Base-by-base conservation (phyloP, 108 stramenopile species). In the Cylindrotheca closterium region DNA sequence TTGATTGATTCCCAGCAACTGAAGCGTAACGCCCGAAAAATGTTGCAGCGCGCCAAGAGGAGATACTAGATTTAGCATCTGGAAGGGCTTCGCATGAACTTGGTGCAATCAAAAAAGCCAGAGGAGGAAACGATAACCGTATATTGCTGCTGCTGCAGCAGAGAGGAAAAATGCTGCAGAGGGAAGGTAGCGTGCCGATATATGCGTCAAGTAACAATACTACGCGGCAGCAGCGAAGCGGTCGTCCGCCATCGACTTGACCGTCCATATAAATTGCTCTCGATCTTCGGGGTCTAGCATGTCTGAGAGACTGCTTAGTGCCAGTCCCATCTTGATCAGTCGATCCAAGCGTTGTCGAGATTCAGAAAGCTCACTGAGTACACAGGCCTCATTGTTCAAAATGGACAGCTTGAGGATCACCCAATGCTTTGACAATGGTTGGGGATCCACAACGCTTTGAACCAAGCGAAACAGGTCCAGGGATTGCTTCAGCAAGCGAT, bases 321-420 rank as follows among this genome's bases (percentile, higher is more conserved):
- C 54, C 0, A 65, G 30, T 24, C 63, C 63, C 63, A 65, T 65
- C 26, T 65, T 51, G 31, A 65, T 34, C 4, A 65, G 52, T 22
- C 31, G 51, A 1, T 30, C 63, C 33, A 65, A 10, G 8, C 42
- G 8, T 37, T 65, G 30, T 37, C 34, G 33, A 34, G 25, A 24
- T 52, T 54, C 54, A 0, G 63, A 45, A 3, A 65, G 31, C n/a
- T 65, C 63, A 37, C 52, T 34, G 10, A 52, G 30, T 25, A 65
- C 34, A 30, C 63, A 65, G 8, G 63, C 63, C 52, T 65, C 52
- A 50, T 65, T 65, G 22, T 65, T 65, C 33, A 52, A 42, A 65
- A 65, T 45, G 21, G 63, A 52, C 2, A 65, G 63, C 25, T 65
- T 29, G 8, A 65, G 52, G 42, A 54, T 65, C 4, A 52, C 52